Base-by-base conservation (phyloP, 257 asterid genomes). In the Asclepias syriaca region DNA sequence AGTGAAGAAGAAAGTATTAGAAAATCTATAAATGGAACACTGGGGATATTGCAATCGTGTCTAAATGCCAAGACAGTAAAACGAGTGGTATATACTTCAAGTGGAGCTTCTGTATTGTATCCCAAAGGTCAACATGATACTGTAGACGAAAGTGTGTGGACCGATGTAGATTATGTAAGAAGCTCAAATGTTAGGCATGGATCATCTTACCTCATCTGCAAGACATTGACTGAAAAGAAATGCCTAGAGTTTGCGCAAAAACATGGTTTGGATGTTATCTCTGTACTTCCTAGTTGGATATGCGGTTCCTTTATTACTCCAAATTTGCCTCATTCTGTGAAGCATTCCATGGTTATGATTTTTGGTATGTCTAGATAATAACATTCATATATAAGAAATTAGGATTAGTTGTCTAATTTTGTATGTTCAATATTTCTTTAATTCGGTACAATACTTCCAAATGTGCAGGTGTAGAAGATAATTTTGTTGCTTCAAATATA, bases 251-350 rank as follows among this genome's bases (percentile, higher is more conserved):
- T 71, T 53, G 89, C 84, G 1, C 87, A 78, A 72, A 66, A 85
- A 63, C 83, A 79, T n/a, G 89, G 93, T 8, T 8, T 90, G 61
- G 92, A 88, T 60, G 71, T 90, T 34, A 88, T 88, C 5, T 72
- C 86, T 0, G 40, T 85, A 0, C 19, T 79, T 68, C 90, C 96
- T 8, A 78, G 88, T 0, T 83, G 85, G 87, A 60, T 82, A 9
- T 77, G 79, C 10, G 97, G 97, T 5, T 90, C 97, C 18, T 90
- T 88, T 73, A 58, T 88, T 6, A 80, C 82, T 37, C 84, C 95
- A 8, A 68, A 70, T 19, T 29, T 77, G 22, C 95, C 95, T 18
- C 85, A 80, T 19, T 58, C 90, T 0, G 85, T 88, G 1, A 66
- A 69, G 39, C 24, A 39, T 2, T 68, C 87, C 14, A 21, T 83